These are phyloP conservation scores for Globisporangium spinosum DNA, from an alignment of 352 stramenopile genomes.

Conservation along the genomic window DNA sequence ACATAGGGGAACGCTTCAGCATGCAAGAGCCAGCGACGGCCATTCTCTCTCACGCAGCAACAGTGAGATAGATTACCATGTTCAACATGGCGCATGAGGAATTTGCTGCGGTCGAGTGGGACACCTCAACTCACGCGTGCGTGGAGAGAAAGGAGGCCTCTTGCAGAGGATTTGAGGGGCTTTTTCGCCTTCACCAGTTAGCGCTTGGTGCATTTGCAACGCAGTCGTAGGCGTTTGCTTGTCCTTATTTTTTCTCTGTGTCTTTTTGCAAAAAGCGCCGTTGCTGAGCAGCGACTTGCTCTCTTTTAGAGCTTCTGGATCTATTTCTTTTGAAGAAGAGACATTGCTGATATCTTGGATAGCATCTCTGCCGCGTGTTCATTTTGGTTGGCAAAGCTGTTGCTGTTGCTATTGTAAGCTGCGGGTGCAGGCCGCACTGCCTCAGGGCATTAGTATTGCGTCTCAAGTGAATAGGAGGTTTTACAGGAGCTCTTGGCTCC, in stretches of 20 bases:
- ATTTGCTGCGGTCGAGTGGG: not conserved
- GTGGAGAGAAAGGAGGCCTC: not conserved
- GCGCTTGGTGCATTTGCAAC: not conserved
- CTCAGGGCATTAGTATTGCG: not conserved
- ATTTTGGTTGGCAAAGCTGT: not conserved
- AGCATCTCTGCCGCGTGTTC: not conserved
- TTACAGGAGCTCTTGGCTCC: not conserved
- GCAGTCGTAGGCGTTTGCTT: not conserved
- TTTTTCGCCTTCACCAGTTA: not conserved
- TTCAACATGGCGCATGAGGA: not conserved
- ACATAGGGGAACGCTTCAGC: not conserved
- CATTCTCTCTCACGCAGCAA: not conserved
- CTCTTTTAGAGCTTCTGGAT: not conserved
- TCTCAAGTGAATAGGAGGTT: slow-evolving; percentile 1
- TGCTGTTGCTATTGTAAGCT: not conserved
- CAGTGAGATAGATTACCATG: not conserved
- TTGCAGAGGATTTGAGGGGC: not conserved
- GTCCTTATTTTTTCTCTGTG: not conserved
- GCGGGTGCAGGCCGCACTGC: not conserved
- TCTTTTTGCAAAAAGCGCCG: not conserved
- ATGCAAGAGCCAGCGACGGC: not conserved
- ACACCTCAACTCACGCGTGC: not conserved
- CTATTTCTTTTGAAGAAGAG: not conserved
- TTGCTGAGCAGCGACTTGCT: not conserved
- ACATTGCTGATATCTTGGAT: not conserved